phyloP scores from a whole-genome alignment of 306 rosid genomes.

The Lathyrus oleraceus region DNA sequence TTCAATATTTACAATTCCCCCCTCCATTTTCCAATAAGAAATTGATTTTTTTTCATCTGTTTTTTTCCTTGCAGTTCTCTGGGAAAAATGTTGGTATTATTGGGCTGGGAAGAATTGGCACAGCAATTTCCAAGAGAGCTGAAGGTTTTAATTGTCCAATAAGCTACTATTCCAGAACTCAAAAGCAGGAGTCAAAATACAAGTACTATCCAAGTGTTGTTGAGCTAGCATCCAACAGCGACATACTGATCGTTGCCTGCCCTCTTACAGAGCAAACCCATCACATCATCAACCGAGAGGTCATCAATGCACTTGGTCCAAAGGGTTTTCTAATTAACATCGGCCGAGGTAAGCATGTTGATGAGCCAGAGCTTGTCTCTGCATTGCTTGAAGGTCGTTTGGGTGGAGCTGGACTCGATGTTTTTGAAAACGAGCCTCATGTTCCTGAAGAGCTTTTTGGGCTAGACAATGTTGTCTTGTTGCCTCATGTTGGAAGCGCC shows the following conservation, averaged over 20 bases:
- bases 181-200: slow-evolving; percentile 56
- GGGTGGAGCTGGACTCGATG: slow-evolving; percentile 89
- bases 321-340: slow-evolving; percentile 74
- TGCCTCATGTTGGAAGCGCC: slow-evolving; percentile 77
- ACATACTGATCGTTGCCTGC: slow-evolving; percentile 83
- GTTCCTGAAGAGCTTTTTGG: slow-evolving; percentile 72
- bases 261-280: slow-evolving; percentile 62
- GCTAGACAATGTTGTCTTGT: slow-evolving; percentile 73
- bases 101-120: slow-evolving; percentile 84
- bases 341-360: slow-evolving; percentile 88
- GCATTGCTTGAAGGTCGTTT: slow-evolving; percentile 80
- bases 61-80: slow-evolving; percentile 59
- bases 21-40: not conserved
- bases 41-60: not conserved
- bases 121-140: slow-evolving; percentile 76
- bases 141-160: slow-evolving; percentile 77
- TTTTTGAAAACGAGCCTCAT: slow-evolving; percentile 73
- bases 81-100: slow-evolving; percentile 84
- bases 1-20: not conserved
- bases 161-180: slow-evolving; percentile 61
- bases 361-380: slow-evolving; percentile 66
- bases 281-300: slow-evolving; percentile 67
- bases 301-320: slow-evolving; percentile 74
- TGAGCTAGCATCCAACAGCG: slow-evolving; percentile 71
- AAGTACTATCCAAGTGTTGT: slow-evolving; percentile 71